Evolutionary conservation across 2,329 filamentous ascomycete species (phyloP).

Genomic region (Fusarium dlaminii): DNA sequence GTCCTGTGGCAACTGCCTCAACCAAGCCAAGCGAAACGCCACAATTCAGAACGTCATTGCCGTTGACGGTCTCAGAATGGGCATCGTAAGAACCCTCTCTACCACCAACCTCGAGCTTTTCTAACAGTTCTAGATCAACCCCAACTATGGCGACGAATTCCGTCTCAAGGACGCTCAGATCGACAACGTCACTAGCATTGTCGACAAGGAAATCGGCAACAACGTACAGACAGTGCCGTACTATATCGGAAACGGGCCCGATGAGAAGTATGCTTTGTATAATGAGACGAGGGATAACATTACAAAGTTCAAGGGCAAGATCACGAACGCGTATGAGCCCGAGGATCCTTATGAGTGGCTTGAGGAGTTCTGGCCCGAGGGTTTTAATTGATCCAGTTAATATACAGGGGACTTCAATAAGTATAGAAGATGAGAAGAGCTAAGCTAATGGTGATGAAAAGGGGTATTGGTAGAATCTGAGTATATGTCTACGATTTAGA

Average conservation of each 20-base stretch:
- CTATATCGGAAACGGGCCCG: conserved; percentile 38
- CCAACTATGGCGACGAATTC: conserved; percentile 44
- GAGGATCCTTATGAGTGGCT: conserved; percentile 62
- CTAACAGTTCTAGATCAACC: conserved; percentile 34
- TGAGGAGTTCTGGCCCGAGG: conserved; percentile 58
- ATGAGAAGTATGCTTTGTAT: conserved; percentile 44
- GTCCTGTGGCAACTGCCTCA: conserved; percentile 44
- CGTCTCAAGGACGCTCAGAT: conserved; percentile 43
- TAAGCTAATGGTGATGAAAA: too few relatives aligned
- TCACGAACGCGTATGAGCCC: conserved; percentile 37
- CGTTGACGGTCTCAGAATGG: conserved; percentile 35
- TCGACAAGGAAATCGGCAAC: conserved; percentile 45
- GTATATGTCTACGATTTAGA: too few relatives aligned
- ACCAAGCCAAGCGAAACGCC: conserved; percentile 40
- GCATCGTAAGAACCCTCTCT: conserved; percentile 28
- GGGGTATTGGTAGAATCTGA: too few relatives aligned
- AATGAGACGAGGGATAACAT: conserved; percentile 43
- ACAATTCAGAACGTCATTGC: conserved; percentile 45
- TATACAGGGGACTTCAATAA: too few relatives aligned
- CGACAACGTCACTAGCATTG: conserved; percentile 36
- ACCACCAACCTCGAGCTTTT: accelerated
- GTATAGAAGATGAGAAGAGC: too few relatives aligned
- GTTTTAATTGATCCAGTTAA: conserved; percentile 27
- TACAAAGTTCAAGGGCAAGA: conserved; percentile 36
- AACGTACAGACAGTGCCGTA: conserved; percentile 43